A percentile compares a stretch with the other conserved stretches of the same genome.
phyloP scores from a whole-genome alignment of 78 protist species.

The Cavenderia fasciculata region DNA sequence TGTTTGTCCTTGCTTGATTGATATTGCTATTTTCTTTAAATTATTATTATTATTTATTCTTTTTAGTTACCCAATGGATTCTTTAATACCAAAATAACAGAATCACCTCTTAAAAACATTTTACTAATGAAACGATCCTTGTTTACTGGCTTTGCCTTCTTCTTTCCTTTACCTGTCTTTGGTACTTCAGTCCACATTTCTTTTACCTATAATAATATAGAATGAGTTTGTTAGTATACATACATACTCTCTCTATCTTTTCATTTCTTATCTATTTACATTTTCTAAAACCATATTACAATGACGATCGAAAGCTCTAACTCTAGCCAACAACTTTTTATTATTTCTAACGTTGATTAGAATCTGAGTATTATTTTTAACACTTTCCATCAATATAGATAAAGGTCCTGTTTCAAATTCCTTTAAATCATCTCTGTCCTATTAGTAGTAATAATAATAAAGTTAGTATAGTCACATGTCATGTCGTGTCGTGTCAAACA shows the following conservation, averaged over 20 bases:
- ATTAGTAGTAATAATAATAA: not conserved
- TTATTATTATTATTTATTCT: not conserved
- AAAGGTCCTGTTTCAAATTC: conserved; percentile 96
- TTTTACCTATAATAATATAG: conserved; percentile 32
- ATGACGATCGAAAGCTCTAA: conserved; percentile 99
- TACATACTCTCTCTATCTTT: not conserved
- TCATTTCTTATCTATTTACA: conserved; percentile 47
- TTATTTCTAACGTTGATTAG: conserved; percentile 98
- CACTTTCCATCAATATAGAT: conserved; percentile 94
- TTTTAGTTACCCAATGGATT: conserved; percentile 88
- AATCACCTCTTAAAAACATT: conserved; percentile 99
- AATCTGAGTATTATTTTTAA: conserved; percentile 91
- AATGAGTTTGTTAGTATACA: not conserved
- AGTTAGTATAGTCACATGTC: too few relatives aligned
- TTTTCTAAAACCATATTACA: conserved; percentile 99
- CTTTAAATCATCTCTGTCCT: conserved; percentile 82
- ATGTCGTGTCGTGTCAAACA: too few relatives aligned
- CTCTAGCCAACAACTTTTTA: conserved; percentile 95
- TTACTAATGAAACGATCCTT: conserved; percentile 96
- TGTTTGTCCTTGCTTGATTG: not conserved
- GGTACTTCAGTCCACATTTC: conserved; percentile 99
- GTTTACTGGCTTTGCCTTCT: conserved; percentile 93
- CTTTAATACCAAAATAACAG: conserved; percentile 95
- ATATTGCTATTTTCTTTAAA: conserved; percentile 3
- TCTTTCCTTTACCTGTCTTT: conserved; percentile 90